phyloP scores from a whole-genome alignment of 257 asterid genomes.

The Pogostemon cablin region DNA sequence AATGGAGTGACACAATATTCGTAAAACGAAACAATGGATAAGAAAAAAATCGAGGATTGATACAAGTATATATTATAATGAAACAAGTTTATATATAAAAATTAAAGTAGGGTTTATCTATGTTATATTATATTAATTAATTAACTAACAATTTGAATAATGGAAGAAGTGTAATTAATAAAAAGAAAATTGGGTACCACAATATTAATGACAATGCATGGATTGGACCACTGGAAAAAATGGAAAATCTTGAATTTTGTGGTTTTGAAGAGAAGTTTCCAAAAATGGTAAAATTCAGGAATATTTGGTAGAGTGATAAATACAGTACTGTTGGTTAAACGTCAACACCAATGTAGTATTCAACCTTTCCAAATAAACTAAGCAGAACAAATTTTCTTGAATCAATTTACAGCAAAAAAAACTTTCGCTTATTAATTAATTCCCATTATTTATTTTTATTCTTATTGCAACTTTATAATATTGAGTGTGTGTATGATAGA shows the following conservation, averaged over 20 bases:
- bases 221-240: slow-evolving; percentile 35
- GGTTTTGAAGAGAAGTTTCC: slow-evolving; percentile 14
- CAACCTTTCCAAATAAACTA: slow-evolving; percentile 35
- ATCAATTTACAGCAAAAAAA: slow-evolving; percentile 11
- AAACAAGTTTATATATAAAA: too few species aligned
- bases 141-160: too few species aligned
- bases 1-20: too few species aligned
- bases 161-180: too few species aligned
- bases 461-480: neutral
- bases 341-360: slow-evolving; percentile 47
- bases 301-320: slow-evolving; percentile 42
- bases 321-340: slow-evolving; percentile 49
- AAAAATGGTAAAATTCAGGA: slow-evolving; percentile 50
- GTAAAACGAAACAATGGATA: too few species aligned
- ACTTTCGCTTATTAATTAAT: neutral
- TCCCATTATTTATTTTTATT: neutral
- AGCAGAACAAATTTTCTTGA: neutral
- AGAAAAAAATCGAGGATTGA: too few species aligned
- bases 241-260: slow-evolving; percentile 30
- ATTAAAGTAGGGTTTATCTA: too few species aligned
- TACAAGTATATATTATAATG: too few species aligned
- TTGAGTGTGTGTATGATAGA: too few species aligned
- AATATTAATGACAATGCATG: neutral
- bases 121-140: too few species aligned
- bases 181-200: too few species aligned